A percentile compares a stretch with the other conserved stretches of the same genome.
These are phyloP conservation scores for Penstemon barbatus DNA, from an alignment of 257 asterid species.

Conservation along the genomic window DNA sequence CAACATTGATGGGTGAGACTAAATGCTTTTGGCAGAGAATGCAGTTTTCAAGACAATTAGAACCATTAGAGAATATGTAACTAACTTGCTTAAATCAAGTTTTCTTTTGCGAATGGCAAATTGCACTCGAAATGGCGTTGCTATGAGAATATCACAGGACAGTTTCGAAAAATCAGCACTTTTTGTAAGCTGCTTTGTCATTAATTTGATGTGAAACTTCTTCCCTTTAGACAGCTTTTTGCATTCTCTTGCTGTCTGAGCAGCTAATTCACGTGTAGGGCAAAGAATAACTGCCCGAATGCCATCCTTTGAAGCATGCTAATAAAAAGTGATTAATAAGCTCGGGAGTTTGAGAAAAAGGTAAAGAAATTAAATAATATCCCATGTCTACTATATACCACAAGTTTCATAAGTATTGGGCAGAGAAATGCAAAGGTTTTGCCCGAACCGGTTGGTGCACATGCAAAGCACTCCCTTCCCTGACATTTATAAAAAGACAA, in stretches of 20 bases:
- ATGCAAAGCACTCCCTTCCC: slow-evolving; percentile 96
- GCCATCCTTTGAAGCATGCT: slow-evolving; percentile 80
- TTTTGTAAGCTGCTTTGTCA: slow-evolving; percentile 88
- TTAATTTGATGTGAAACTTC: slow-evolving; percentile 71
- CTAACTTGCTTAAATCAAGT: slow-evolving; percentile 91
- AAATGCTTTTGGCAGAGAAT: slow-evolving; percentile 10
- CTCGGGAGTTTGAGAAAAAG: slow-evolving; percentile 20
- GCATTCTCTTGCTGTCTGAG: slow-evolving; percentile 96
- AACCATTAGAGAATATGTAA: slow-evolving; percentile 19
- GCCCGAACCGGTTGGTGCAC: slow-evolving; percentile 98
- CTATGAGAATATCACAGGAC: slow-evolving; percentile 90
- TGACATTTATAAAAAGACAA: slow-evolving; percentile 23
- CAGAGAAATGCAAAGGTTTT: slow-evolving; percentile 85
- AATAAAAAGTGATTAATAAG: slow-evolving; percentile 34
- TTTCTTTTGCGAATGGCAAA: slow-evolving; percentile 75
- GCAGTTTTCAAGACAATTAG: background rate
- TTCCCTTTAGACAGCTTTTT: slow-evolving; percentile 78
- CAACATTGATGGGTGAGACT: background rate
- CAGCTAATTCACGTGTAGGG: slow-evolving; percentile 97
- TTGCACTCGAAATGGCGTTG: slow-evolving; percentile 77
- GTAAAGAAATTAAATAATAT: background rate
- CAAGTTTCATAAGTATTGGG: slow-evolving; percentile 80
- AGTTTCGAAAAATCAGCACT: slow-evolving; percentile 76
- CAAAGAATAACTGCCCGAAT: slow-evolving; percentile 81
- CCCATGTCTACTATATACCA: slow-evolving; percentile 40